phyloP scores from a whole-genome alignment of 2,329 filamentous ascomycete genomes.

The Fusarium pseudocircinatum region DNA sequence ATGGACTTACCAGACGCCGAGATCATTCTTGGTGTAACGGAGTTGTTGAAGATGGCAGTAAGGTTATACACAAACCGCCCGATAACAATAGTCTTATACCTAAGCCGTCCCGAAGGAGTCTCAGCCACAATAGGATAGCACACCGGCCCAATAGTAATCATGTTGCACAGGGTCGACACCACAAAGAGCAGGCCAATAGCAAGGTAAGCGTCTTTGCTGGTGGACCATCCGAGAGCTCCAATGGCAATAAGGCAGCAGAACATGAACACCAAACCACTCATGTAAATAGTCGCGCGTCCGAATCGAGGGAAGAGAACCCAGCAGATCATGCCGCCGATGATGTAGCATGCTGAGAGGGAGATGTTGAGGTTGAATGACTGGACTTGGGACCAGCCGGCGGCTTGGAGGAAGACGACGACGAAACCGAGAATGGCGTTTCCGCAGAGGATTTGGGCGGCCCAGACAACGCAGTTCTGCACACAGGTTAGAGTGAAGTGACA shows the following conservation, averaged over 20 bases:
- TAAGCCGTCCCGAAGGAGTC: slow-evolving; percentile 54
- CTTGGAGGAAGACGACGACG: slow-evolving; percentile 50
- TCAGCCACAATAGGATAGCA: slow-evolving; percentile 53
- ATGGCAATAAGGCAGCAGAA: slow-evolving; percentile 48
- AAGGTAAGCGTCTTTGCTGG: slow-evolving; percentile 5
- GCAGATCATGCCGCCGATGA: slow-evolving; percentile 51
- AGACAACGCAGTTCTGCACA: slow-evolving; percentile 48
- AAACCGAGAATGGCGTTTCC: slow-evolving; percentile 50
- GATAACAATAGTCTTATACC: slow-evolving; percentile 57
- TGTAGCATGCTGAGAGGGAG: slow-evolving; percentile 52
- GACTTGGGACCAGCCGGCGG: slow-evolving; percentile 49
- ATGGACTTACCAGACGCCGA: slow-evolving; percentile 9
- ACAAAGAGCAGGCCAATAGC: slow-evolving; percentile 41
- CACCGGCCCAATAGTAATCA: slow-evolving; percentile 49
- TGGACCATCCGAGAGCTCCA: slow-evolving; percentile 16
- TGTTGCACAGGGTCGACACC: slow-evolving; percentile 46
- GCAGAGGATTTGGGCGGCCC: slow-evolving; percentile 51
- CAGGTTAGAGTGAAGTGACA: no score
- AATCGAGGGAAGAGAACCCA: slow-evolving; percentile 53
- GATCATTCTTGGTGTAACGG: slow-evolving; percentile 49
- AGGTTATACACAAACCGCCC: slow-evolving; percentile 56
- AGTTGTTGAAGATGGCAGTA: slow-evolving; percentile 52
- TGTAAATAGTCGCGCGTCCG: slow-evolving; percentile 54
- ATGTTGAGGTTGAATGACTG: slow-evolving; percentile 53
- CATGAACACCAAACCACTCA: slow-evolving; percentile 51